These are phyloP conservation scores for Hemileccinum impolitum DNA, from an alignment of 768 basidiomycete genomes.

Conservation along the genomic window DNA sequence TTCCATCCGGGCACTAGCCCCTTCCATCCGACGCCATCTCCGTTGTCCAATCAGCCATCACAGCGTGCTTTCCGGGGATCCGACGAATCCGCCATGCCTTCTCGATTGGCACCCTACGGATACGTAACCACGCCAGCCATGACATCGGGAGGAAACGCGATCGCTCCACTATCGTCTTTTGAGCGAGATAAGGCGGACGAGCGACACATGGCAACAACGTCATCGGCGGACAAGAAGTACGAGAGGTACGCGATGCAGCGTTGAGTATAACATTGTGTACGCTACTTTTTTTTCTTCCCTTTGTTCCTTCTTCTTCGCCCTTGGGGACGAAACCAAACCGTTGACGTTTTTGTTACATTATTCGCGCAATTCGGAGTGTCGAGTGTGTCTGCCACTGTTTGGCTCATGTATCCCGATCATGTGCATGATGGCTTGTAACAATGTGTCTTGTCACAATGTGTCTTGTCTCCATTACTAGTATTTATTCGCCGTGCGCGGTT, in stretches of 20 bases:
- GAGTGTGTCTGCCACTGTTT: neutral
- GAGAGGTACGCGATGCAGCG: conserved; percentile 28
- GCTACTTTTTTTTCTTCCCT: neutral
- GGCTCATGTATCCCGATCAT: neutral
- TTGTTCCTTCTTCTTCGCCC: neutral
- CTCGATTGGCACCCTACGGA: conserved; percentile 31
- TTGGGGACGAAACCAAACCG: conserved; percentile 1
- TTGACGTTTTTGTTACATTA: conserved; percentile 5
- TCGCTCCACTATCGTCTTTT: conserved; percentile 40
- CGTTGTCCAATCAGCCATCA: conserved; percentile 25
- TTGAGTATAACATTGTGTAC: conserved; percentile 7
- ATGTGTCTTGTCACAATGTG: too few relatives aligned
- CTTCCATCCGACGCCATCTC: conserved; percentile 46
- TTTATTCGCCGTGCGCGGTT: too few relatives aligned
- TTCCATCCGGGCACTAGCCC: conserved; percentile 19
- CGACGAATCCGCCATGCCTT: conserved; percentile 34
- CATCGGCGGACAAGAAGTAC: conserved; percentile 36
- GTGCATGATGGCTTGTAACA: too few relatives aligned
- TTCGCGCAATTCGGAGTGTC: conserved; percentile 2
- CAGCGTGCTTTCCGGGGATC: conserved; percentile 36
- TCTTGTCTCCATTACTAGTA: too few relatives aligned
- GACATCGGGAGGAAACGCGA: conserved; percentile 28
- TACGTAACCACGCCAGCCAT: conserved; percentile 40
- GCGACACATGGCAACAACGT: conserved; percentile 45
- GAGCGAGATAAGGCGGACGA: conserved; percentile 57